These are phyloP conservation scores for Funneliformis geosporum DNA, from an alignment of 192 early-diverging fungal species.

Conservation along the genomic window DNA sequence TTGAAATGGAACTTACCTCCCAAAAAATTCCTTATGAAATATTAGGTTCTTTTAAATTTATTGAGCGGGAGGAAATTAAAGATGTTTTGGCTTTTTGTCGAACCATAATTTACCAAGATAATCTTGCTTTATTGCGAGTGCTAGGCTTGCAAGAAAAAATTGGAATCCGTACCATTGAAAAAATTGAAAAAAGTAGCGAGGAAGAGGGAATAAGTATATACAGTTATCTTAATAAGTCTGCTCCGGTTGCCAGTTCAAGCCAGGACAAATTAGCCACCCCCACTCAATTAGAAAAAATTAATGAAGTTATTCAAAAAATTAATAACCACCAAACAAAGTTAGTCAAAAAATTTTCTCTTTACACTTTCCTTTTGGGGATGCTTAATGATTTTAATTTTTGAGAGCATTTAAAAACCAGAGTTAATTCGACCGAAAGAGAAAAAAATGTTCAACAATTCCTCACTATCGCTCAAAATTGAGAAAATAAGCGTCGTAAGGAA, in stretches of 20 bases:
- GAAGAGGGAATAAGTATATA: constrained; percentile 5
- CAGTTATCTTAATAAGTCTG: constrained; percentile 19
- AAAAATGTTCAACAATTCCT: no score
- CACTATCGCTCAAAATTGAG: no score
- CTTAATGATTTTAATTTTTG: no score
- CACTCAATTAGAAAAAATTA: background rate
- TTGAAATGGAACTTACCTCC: constrained; percentile 10
- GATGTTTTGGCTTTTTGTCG: constrained; percentile 6
- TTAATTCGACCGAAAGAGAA: no score
- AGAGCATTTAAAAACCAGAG: no score
- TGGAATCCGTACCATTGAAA: constrained; percentile 10
- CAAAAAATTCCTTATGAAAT: constrained; percentile 29
- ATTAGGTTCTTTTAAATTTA: constrained; percentile 20
- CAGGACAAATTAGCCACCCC: background rate
- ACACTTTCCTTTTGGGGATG: no score
- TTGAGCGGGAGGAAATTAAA: constrained; percentile 27
- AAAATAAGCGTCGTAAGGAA: no score
- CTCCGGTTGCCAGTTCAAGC: constrained; percentile 1
- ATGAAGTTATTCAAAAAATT: constrained; percentile 2
- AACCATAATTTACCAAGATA: constrained; percentile 7
- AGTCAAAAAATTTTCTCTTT: no score
- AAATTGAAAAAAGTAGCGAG: constrained; percentile 20
- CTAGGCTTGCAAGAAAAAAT: constrained; percentile 18
- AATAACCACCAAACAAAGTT: no score
- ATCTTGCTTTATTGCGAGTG: constrained; percentile 4